A percentile compares a stretch with the other conserved stretches of the same genome.
Evolutionary conservation across 2,329 filamentous ascomycete species (phyloP).

Genomic region (Botrytis fabae): DNA sequence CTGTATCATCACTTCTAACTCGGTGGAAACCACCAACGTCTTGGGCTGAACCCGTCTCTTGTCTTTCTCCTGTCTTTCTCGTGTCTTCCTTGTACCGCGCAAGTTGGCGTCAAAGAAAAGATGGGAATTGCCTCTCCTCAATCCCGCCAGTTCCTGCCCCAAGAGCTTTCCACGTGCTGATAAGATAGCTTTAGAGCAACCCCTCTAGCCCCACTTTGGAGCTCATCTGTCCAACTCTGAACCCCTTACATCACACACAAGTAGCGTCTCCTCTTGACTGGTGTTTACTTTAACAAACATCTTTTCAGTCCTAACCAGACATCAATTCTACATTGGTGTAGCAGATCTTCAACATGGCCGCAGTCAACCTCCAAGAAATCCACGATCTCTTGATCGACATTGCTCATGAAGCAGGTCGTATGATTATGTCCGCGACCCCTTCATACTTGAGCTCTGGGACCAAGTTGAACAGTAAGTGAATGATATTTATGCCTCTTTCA

Average conservation of each 20-base stretch:
- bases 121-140: not conserved
- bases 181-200: slow-evolving; percentile 19
- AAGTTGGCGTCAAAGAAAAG: not conserved
- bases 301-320: not conserved
- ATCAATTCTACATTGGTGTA: not conserved
- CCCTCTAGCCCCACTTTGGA: slow-evolving; percentile 12
- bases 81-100: not conserved
- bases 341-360: slow-evolving; percentile 47
- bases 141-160: slow-evolving; percentile 2
- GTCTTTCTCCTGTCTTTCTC: not conserved
- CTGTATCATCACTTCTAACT: not conserved
- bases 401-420: slow-evolving; percentile 63
- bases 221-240: not conserved
- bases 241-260: not conserved
- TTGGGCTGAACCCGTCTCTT: not conserved
- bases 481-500: slow-evolving; percentile 21
- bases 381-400: slow-evolving; percentile 61
- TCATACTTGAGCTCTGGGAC: slow-evolving; percentile 57
- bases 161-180: slow-evolving; percentile 22
- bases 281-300: not conserved
- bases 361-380: slow-evolving; percentile 60
- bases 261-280: not conserved
- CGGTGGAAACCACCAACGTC: not conserved
- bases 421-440: slow-evolving; percentile 63
- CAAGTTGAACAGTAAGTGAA: slow-evolving; percentile 59